Conservation (phyloP, 2,329 filamentous ascomycete species). For the Talaromyces rugulosus region DNA sequence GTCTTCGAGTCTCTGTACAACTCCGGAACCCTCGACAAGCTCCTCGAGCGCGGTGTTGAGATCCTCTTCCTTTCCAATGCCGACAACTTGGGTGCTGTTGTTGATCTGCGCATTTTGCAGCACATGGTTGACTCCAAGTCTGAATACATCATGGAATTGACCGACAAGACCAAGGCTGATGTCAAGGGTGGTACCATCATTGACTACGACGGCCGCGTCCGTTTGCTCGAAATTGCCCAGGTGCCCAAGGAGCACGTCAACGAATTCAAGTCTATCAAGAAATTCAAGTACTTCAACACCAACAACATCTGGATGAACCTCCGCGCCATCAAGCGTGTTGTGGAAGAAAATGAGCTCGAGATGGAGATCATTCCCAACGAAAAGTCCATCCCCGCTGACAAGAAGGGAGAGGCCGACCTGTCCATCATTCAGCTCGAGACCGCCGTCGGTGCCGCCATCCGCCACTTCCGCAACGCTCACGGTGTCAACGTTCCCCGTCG, state of each 20-base stretch:
- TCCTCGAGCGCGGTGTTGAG: slow-evolving; percentile 91
- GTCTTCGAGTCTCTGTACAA: slow-evolving; percentile 99
- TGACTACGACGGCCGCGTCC: slow-evolving; percentile 95
- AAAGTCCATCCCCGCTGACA: slow-evolving; percentile 97
- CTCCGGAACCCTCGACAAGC: slow-evolving; percentile 95
- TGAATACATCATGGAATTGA: slow-evolving; percentile 99
- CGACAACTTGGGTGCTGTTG: slow-evolving; percentile 95
- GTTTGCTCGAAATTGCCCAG: slow-evolving; percentile 96
- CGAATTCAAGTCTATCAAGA: slow-evolving; percentile 99
- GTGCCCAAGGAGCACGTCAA: slow-evolving; percentile 99
- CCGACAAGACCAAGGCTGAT: slow-evolving; percentile 99
- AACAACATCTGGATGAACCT: slow-evolving; percentile 99
- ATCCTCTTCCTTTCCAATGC: slow-evolving; percentile 99
- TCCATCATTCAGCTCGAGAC: slow-evolving; percentile 98
- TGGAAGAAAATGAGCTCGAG: slow-evolving; percentile 95
- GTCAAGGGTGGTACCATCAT: slow-evolving; percentile 99
- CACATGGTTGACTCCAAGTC: slow-evolving; percentile 98
- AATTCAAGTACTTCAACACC: slow-evolving; percentile 99
- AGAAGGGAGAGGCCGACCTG: slow-evolving; percentile 98
- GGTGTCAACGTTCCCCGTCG: slow-evolving; percentile 97
- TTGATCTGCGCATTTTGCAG: slow-evolving; percentile 95
- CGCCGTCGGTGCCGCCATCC: slow-evolving; percentile 95
- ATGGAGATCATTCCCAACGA: slow-evolving; percentile 99
- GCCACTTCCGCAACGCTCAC: slow-evolving; percentile 97
- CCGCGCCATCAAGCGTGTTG: slow-evolving; percentile 94